phyloP scores from a whole-genome alignment of 2,329 filamentous ascomycete genomes.

The Trichoderma simmonsii region DNA sequence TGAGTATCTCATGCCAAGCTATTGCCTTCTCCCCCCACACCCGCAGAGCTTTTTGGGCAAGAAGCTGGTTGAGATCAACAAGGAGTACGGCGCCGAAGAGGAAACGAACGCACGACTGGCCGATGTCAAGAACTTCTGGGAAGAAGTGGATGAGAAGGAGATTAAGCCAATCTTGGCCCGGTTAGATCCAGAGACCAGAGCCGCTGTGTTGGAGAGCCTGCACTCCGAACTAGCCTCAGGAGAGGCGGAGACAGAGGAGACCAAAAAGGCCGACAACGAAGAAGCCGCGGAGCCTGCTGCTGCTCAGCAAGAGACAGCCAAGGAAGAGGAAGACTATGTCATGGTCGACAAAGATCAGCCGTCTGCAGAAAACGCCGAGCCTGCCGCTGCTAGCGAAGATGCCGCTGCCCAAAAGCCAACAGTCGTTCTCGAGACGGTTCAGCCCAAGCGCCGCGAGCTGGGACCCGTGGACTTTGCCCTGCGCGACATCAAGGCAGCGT shows the following conservation, averaged over 20 bases:
- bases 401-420: not conserved
- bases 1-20: constrained; percentile 92
- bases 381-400: constrained; percentile 23
- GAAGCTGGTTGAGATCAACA: constrained; percentile 74
- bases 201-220: constrained; percentile 60
- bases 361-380: constrained; percentile 20
- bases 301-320: constrained; percentile 20
- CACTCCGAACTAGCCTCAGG: constrained; percentile 40
- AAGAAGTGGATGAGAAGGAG: constrained; percentile 72
- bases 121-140: constrained; percentile 81
- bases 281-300: constrained; percentile 3
- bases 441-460: constrained; percentile 42
- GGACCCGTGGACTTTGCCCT: constrained; percentile 61
- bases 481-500: constrained; percentile 75
- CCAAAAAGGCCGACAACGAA: constrained; percentile 19
- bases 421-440: constrained; percentile 23
- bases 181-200: constrained; percentile 61
- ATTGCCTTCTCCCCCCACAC: constrained; percentile 89
- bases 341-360: constrained; percentile 23
- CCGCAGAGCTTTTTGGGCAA: constrained; percentile 81
- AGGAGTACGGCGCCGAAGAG: constrained; percentile 69
- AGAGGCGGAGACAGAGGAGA: constrained; percentile 21
- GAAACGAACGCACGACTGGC: constrained; percentile 66
- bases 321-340: constrained; percentile 27
- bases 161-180: constrained; percentile 67